Percentiles rank a stretch among this genome's conserved stretches.
phyloP scores from a whole-genome alignment of 345 rosid genomes.

The Adansonia digitata region DNA sequence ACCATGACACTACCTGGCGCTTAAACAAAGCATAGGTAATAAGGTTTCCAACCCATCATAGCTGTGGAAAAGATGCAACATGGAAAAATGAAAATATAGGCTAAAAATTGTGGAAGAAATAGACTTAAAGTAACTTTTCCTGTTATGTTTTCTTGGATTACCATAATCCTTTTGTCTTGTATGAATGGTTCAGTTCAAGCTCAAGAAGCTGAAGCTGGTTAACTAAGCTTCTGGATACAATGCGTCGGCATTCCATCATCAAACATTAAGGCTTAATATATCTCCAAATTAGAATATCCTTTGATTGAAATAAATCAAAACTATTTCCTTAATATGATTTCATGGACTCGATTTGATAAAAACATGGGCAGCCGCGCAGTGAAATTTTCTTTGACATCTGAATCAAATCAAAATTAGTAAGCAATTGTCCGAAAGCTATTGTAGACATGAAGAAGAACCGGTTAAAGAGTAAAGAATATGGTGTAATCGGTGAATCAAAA shows the following conservation, averaged over 20 bases:
- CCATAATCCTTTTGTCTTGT: not conserved
- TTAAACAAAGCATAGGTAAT: not conserved
- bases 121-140: not conserved
- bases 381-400: no score
- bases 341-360: no score
- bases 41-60: not conserved
- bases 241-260: not conserved
- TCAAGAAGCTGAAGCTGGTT: not conserved
- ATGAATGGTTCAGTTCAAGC: not conserved
- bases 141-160: not conserved
- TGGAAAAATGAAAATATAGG: no score
- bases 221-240: not conserved
- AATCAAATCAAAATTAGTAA: no score
- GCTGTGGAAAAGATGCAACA: not conserved
- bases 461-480: not conserved
- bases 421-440: not conserved
- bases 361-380: no score
- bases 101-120: no score
- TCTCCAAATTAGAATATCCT: not conserved
- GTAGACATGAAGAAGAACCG: not conserved
- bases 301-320: no score
- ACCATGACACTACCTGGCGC: no score
- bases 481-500: not conserved
- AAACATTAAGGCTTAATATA: not conserved
- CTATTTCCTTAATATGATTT: no score